Evolutionary conservation across 2,329 filamentous ascomycete genomes (phyloP), one percentile per base, ranked within the genome.

Genomic region (Fusarium robinianum): DNA sequence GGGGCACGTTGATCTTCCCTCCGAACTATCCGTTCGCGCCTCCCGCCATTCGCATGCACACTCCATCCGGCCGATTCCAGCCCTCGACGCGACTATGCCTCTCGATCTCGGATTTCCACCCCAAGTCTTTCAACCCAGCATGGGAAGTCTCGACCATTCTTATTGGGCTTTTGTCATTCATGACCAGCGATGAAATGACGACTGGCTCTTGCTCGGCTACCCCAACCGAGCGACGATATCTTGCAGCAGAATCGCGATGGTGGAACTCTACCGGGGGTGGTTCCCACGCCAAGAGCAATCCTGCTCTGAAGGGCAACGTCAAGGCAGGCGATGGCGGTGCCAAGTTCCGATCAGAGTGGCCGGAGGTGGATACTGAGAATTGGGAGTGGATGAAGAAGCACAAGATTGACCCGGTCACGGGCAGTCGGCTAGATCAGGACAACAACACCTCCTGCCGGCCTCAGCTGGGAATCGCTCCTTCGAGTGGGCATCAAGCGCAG

Each of bases 111-210:
- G 94, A 99, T 67, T 99, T 97, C 72, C 94, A 99, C 66, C 94
- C 94, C 4, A 95, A 95, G 69, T 92, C 87, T 18, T 99, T 97
- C 76, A 99, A 99, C 67, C 94, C 94, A 2, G 91, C 94, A 1
- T 99, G 94, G 94, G 92, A 96, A 64, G 94, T 99, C 6, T 92
- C 87, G 41, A 99, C 94, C 1, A 99, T 99, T 54, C 75, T 99
- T 11, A 95, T 95, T 41, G 94, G 94, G 8, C 80, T 99, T 18
- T 76, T 97, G 51, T 95, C 88, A 25, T 99, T 99, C 71, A 99
- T 99, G 94, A 97, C 92, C 3, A 90, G 88, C 55, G 92, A 99
- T 65, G 94, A 99, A 73, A 96, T 97, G 87, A 99, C 94, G 0
- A 97, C 94, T 0, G 94, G 94, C 3, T 91, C 86, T 19, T 82